Base-by-base conservation (phyloP, 2,329 filamentous ascomycete species). In the Tolypocladium endophyticum region DNA sequence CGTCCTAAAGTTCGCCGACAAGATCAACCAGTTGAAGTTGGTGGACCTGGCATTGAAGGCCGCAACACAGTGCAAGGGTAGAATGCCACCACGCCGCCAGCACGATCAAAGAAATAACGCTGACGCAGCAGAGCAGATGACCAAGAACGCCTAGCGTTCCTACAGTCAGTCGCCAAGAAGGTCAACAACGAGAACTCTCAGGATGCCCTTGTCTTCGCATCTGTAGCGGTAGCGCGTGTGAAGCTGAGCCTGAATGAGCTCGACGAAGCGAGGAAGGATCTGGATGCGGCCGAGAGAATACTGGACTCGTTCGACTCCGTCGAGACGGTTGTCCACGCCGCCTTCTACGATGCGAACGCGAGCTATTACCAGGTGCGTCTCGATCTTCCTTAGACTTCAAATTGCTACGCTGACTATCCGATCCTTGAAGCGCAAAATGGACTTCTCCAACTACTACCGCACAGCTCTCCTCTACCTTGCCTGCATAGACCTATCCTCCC, bases 21-120 rank as follows among this genome's bases (percentile, higher is more conserved):
- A 95, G 82, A 97, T 99, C 81, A 99, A 97, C 78, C 93, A 97
- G 79, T 82, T 99, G 64, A 97, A 97, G 82, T 87, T 97, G 66
- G 94, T 99, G 66, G 88, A 90, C 65, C 79, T 99, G 66, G 94
- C 92, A 20, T 78, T 97, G 72, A 90, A 89, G 76, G 90, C 94
- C 54, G 91, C 92, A 58, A 86, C 87, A 69, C 87, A 96, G 78
- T 96, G 89, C 75, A 82, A 83, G 79, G 86, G 90, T 93, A 74
- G 47, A 45, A 56, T 36, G 23, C 50, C 52, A 50, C 59, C 41
- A 39, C 61, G 56, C 50, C 36, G 28, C 14, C 58, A 43, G 23
- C 11, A 25, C 8, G 28, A 16, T 25, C 23, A 3, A 18, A 5
- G 23, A 3, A 16, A 33, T 30, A 23, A 47, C 52, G 28, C 61